These are phyloP conservation scores for Akanthomyces uredinophilus DNA, from an alignment of 2,329 filamentous ascomycete genomes.

Conservation along the genomic window DNA sequence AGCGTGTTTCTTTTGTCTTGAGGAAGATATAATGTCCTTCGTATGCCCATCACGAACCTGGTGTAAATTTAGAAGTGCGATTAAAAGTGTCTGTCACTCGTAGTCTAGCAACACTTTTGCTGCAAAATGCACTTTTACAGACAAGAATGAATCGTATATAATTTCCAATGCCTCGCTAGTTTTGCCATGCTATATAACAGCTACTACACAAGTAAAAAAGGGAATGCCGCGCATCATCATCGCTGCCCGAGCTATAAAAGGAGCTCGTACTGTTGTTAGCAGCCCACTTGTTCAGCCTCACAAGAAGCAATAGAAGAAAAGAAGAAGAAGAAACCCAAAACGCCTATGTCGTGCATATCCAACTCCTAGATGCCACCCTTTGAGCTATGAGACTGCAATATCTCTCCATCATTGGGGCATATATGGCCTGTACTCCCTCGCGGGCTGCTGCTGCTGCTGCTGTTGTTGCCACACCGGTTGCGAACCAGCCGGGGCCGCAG, in stretches of 20 bases:
- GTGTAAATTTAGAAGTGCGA: too few relatives aligned
- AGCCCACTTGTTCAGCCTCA: neutral
- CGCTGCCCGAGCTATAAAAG: neutral
- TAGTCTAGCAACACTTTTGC: neutral
- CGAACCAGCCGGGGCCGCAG: neutral
- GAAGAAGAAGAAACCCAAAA: neutral
- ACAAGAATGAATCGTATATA: neutral
- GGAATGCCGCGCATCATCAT: neutral
- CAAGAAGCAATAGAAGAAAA: neutral
- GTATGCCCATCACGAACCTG: neutral
- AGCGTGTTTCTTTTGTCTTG: neutral
- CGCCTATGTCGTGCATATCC: neutral
- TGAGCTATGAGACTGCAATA: neutral
- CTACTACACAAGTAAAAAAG: neutral
- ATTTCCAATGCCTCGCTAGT: neutral
- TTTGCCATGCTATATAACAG: neutral
- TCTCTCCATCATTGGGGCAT: neutral
- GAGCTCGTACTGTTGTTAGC: neutral
- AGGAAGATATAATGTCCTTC: neutral
- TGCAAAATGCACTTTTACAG: neutral
- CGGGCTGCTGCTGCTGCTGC: neutral
- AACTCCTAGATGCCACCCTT: neutral
- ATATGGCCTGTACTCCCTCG: conserved; percentile 2
- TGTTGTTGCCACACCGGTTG: neutral
- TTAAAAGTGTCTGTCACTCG: too few relatives aligned